Conservation (phyloP, 225 moss, liverwort and hornwort genomes). For the Bryoerythrophyllum caledonicum region DNA sequence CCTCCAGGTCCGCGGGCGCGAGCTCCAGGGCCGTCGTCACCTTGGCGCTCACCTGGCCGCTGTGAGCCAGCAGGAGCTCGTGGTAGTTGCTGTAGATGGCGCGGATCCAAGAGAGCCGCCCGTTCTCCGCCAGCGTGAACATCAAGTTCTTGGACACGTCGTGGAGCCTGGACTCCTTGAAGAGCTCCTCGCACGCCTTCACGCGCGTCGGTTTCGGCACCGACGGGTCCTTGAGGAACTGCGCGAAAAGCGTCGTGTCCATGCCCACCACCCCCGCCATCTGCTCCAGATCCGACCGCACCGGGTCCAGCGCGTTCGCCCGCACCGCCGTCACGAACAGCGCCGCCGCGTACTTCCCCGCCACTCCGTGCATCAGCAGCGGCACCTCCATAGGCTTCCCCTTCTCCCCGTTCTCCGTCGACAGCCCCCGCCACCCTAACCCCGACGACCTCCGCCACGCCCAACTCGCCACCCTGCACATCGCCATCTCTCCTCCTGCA, state of each 20-base stretch:
- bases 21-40: conserved; percentile 74
- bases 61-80: conserved; percentile 62
- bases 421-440: not conserved
- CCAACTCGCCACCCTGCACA: conserved; percentile 32
- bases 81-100: conserved; percentile 50
- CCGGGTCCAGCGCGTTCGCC: conserved; percentile 59
- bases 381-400: conserved; percentile 50
- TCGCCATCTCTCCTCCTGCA: not conserved
- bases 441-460: conserved; percentile 16
- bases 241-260: conserved; percentile 51
- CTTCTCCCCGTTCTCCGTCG: conserved; percentile 5
- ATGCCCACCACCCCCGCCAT: conserved; percentile 49
- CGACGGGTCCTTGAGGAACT: conserved; percentile 78
- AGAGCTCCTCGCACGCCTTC: conserved; percentile 68
- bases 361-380: conserved; percentile 75
- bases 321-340: conserved; percentile 67
- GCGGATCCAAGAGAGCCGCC: conserved; percentile 52
- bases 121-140: conserved; percentile 81
- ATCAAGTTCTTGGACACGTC: conserved; percentile 37
- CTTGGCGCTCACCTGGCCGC: conserved; percentile 63
- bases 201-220: conserved; percentile 59
- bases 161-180: conserved; percentile 65
- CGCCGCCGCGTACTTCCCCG: conserved; percentile 81
- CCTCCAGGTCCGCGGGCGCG: conserved; percentile 43
- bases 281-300: conserved; percentile 67